Base-by-base conservation (phyloP, 768 basidiomycete genomes). In the Suillus paluster region DNA sequence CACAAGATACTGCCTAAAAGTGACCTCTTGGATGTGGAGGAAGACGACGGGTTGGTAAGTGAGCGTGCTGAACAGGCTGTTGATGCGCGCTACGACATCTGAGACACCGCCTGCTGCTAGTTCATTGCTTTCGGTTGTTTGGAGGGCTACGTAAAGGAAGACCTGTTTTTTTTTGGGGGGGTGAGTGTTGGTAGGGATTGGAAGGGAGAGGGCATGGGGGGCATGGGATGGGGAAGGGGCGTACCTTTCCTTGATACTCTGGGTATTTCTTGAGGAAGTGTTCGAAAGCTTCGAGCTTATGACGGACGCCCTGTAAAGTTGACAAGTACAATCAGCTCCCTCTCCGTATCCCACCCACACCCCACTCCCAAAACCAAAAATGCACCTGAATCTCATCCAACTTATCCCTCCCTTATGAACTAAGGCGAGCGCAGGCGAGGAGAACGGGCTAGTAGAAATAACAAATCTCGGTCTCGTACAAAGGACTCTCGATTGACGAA, bases 21-120 rank as follows among this genome's bases (percentile, higher is more conserved):
- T 94, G 60, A 94, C 76, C 66, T 94, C 93, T 59, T 90, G 87
- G 0, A 90, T 93, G 70, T 94, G 91, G 54, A 95, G 75, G 77
- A 95, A 94, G 30, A 94, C 89, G 50, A 94, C 84, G 12, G 94
- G 94, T 67, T 94, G 93, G 71, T 94, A 95, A 0, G 93, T 94
- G 57, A 95, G 80, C 2, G 88, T 91, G 17, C 90, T 92, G 79
- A 91, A 95, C 5, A 86, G 82, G 6, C 90, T 87, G 73, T 95
- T 95, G 77, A 95, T 87, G 38, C 89, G 86, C 1, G 92, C 84
- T 57, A 95, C 89, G 17, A 67, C 68, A 64, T 93, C 91, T 7
- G 89, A 82, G 5, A 93, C 90, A 44, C 84, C 84, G 3, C 89
- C 90, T 12, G 54, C 54, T 0, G 90, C 88, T 2, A 84, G 70